Evolutionary conservation across 1,139 yeast genomes (phyloP), one percentile per base, ranked within the genome.

Genomic region (Scheffersomyces insectosa): DNA sequence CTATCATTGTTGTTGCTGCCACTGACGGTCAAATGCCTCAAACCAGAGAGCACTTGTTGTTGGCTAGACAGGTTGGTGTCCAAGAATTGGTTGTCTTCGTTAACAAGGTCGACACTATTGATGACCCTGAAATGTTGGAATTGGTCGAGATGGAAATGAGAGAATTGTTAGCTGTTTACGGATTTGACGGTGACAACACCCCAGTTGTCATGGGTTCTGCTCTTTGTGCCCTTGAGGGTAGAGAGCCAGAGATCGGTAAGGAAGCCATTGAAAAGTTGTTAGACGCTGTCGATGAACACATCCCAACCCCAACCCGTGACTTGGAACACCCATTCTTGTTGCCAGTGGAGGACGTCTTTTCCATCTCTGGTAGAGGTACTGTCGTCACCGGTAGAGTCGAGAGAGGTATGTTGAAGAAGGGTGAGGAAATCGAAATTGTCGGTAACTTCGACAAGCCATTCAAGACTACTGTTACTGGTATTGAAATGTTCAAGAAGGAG

Each of bases 91-190:
- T 93, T 70, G 99, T 93, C 42, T 93, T 88, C 60, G 98, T 95
- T 51, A 93, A 93, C 86, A 93, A 93, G 80, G 95, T 93, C 59
- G 99, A 93, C 70, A 88, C 96, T 56, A 83, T 93, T 65, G 97
- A 93, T 67, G 99, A 93, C 70, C 96, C 96, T 55, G 99, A 93
- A 79, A 95, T 93, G 98, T 82, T 93, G 72, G 99, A 95, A 78
- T 85, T 95, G 62, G 99, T 95, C 58, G 99, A 93, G 78, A 93
- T 93, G 99, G 99, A 93, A 81, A 95, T 93, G 98, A 88, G 99
- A 78, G 99, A 93, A 68, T 79, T 93, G 57, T 80, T 93, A 67
- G 65, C 83, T 57, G 79, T 88, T 54, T 93, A 91, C 70, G 98
- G 97, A 49, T 93, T 90, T 60, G 98, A 95, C 65, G 99, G 99